These are phyloP conservation scores for Polygonum aviculare DNA, from an alignment of 148 eudicot species.

Conservation along the genomic window DNA sequence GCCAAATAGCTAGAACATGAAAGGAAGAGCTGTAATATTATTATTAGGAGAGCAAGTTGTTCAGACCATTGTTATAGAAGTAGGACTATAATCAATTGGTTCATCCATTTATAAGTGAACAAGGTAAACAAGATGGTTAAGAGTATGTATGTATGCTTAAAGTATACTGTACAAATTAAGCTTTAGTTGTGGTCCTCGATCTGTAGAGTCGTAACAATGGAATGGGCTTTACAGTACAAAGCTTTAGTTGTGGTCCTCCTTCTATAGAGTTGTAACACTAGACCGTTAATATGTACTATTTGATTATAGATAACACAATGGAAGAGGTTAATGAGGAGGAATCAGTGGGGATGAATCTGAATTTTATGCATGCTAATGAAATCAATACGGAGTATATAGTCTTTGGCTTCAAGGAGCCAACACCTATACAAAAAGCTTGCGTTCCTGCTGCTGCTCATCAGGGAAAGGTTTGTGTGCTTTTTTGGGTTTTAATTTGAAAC, in stretches of 20 bases:
- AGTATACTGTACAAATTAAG: not conserved
- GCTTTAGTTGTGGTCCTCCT: not conserved
- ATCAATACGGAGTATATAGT: slow-evolving; percentile 61
- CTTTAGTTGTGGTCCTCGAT: too few relatives aligned
- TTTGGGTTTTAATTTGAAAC: not conserved
- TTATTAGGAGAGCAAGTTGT: not conserved
- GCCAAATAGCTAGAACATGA: not conserved
- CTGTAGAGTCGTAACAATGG: too few relatives aligned
- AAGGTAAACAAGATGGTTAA: not conserved
- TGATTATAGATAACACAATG: slow-evolving; percentile 21
- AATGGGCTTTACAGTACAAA: too few relatives aligned
- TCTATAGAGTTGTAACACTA: not conserved
- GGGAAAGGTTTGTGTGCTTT: slow-evolving; percentile 60
- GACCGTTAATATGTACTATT: slow-evolving; percentile 3
- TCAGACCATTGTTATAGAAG: not conserved
- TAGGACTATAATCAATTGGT: not conserved
- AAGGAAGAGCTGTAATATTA: not conserved
- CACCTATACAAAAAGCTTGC: slow-evolving; percentile 91
- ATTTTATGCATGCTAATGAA: slow-evolving; percentile 65
- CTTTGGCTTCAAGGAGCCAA: slow-evolving; percentile 88
- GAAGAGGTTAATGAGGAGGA: slow-evolving; percentile 34
- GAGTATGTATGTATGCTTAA: not conserved
- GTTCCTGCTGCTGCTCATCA: slow-evolving; percentile 96
- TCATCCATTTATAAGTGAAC: not conserved
- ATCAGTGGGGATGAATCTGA: slow-evolving; percentile 45